Evolutionary conservation across 176 grass and related monocot genomes (phyloP), one percentile per base, ranked within the genome.

Genomic region (Lolium perenne): DNA sequence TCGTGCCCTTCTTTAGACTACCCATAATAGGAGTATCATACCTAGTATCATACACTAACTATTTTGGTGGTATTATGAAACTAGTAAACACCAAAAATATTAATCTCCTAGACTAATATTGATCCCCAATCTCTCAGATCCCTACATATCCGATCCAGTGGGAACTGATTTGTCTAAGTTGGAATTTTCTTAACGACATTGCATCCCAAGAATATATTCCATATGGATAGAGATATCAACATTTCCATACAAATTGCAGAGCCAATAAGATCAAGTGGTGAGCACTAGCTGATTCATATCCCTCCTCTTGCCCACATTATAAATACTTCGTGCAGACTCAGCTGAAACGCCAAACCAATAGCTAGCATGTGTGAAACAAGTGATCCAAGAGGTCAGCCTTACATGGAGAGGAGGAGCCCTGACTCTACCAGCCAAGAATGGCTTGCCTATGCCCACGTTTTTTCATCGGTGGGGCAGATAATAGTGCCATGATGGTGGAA

Each of bases 351-450:
- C 15, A 86, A 90, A 26, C 61, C 6, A 73, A 66, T 35, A 64
- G 11, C 21, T 25, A 59, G 38, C 79, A 87, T 3, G 63, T 78
- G 54, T 78, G 54, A 54, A 68, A 49, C 38, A 66, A 74, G 78
- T 50, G n/a, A 60, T 47, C 46, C 6, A 16, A 75, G 81, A 85
- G 86, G 77, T 22, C n/a, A 59, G 80, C 79, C 88, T 93, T 88
- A 82, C 91, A 90, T 90, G 91, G 82, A 85, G 76, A 85, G 74
- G 80, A 76, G 58, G 80, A 87, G 58, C 23, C 61, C 46, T 51
- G 29, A 43, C 77, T 93, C 29, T 79, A 26, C 77, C 90, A 92
- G 91, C 87, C 91, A 92, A 90, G 91, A 89, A 92, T 92, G 91
- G 47, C 91, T 92, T 92, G 87, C 84, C 87, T 92, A 86, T 75